Evolutionary conservation across 306 rosid genomes (phyloP).

Genomic region (Dryas drummondii): DNA sequence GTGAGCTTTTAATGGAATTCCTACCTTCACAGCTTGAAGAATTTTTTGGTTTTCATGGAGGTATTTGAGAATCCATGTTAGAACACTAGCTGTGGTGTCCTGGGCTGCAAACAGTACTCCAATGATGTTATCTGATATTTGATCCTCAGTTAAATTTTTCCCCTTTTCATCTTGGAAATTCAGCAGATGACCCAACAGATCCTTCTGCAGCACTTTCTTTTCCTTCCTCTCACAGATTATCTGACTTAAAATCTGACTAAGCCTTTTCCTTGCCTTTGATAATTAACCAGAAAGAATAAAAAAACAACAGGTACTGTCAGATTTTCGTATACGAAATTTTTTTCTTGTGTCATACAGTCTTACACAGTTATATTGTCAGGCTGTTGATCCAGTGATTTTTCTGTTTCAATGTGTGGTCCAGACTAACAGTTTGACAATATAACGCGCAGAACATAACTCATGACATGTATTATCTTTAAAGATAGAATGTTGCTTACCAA

Average conservation of each 20-base stretch:
- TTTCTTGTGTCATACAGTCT: too few species aligned
- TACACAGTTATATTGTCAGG: too few species aligned
- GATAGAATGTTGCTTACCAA: conserved; percentile 41
- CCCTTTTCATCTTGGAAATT: conserved; percentile 57
- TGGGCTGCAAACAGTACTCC: conserved; percentile 95
- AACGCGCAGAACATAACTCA: too few species aligned
- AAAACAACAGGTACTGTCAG: neutral
- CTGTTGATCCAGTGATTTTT: too few species aligned
- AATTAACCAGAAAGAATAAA: neutral
- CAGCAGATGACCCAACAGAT: conserved; percentile 62
- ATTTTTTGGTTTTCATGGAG: conserved; percentile 78
- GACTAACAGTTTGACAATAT: too few species aligned
- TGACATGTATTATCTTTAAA: neutral
- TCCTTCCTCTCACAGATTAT: conserved; percentile 66
- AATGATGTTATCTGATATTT: conserved; percentile 86
- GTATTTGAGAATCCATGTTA: conserved; percentile 89
- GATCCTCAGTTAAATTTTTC: conserved; percentile 44
- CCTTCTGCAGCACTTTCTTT: conserved; percentile 47
- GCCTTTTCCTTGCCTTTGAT: conserved; percentile 68
- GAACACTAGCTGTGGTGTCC: conserved; percentile 87
- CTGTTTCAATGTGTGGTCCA: too few species aligned
- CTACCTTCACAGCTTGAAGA: conserved; percentile 65
- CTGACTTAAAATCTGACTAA: conserved; percentile 58
- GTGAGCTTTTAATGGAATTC: conserved; percentile 1
- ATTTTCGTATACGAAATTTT: neutral